Conservation (phyloP, 331 rosid species). For the Erythrophleum ivorense region DNA sequence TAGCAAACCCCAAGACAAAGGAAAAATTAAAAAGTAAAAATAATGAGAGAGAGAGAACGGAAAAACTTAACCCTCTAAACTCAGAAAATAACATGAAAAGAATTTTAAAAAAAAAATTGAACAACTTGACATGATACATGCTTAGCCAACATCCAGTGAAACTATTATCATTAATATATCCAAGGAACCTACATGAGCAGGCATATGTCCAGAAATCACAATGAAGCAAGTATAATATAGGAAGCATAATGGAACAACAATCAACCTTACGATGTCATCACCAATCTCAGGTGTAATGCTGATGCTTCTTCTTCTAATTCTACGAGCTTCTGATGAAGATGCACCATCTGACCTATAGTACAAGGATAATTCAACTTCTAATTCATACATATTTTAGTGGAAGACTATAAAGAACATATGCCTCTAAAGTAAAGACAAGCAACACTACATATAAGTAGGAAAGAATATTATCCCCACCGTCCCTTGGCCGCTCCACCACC, state of each 20-base stretch:
- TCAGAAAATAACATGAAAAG: not conserved
- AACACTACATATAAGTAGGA: not conserved
- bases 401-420: slow-evolving; percentile 17
- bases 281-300: slow-evolving; percentile 98
- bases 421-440: not conserved
- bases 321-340: slow-evolving; percentile 78
- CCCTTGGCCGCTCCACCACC: slow-evolving; percentile 5
- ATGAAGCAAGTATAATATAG: slow-evolving; percentile 12
- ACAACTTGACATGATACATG: not conserved
- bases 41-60: not conserved
- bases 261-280: slow-evolving; percentile 96
- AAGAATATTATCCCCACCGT: slow-evolving; percentile 25
- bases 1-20: not conserved
- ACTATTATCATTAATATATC: not conserved
- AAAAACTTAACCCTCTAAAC: not conserved
- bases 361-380: not conserved
- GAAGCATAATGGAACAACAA: slow-evolving; percentile 39
- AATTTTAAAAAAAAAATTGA: not conserved
- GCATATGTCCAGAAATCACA: slow-evolving; percentile 3
- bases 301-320: slow-evolving; percentile 87
- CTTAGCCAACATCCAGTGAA: not conserved
- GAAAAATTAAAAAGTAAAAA: not conserved
- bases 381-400: not conserved
- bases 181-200: slow-evolving; percentile 7
- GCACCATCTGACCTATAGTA: slow-evolving; percentile 86